Percentiles rank a stretch among this genome's conserved stretches.
These are phyloP conservation scores for Aspergillus felis DNA, from an alignment of 2,329 filamentous ascomycete genomes.

Conservation along the genomic window DNA sequence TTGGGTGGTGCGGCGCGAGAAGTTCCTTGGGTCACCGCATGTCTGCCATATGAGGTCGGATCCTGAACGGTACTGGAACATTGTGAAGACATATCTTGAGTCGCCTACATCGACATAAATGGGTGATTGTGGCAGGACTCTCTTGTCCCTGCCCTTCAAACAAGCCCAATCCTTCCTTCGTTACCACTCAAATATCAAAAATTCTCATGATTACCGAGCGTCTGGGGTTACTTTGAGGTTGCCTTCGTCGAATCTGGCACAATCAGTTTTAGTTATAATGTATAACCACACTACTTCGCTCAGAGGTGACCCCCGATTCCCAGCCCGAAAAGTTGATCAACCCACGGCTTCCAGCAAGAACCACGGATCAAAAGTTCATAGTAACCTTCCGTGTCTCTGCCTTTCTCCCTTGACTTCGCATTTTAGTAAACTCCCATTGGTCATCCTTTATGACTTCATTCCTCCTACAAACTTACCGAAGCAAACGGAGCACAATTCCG, in stretches of 20 bases:
- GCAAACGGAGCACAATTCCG: neutral
- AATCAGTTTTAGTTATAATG: neutral
- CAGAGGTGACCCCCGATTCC: neutral
- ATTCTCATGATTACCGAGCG: neutral
- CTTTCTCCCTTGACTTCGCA: neutral
- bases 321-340: neutral
- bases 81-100: conserved; percentile 26
- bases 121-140: neutral
- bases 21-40: conserved; percentile 36
- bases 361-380: neutral
- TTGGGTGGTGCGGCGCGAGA: conserved; percentile 32
- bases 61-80: conserved; percentile 37
- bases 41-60: conserved; percentile 39
- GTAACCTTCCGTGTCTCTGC: neutral
- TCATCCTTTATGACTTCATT: neutral
- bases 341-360: neutral
- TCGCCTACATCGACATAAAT: neutral
- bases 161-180: neutral
- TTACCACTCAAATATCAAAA: neutral
- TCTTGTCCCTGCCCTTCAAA: neutral
- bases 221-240: neutral
- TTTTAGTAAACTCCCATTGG: neutral
- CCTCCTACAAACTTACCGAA: neutral
- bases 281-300: neutral
- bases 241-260: too few relatives aligned